Conservation (phyloP, 495 filamentous ascomycete species). For the Melanomma pulvis-pyrius region DNA sequence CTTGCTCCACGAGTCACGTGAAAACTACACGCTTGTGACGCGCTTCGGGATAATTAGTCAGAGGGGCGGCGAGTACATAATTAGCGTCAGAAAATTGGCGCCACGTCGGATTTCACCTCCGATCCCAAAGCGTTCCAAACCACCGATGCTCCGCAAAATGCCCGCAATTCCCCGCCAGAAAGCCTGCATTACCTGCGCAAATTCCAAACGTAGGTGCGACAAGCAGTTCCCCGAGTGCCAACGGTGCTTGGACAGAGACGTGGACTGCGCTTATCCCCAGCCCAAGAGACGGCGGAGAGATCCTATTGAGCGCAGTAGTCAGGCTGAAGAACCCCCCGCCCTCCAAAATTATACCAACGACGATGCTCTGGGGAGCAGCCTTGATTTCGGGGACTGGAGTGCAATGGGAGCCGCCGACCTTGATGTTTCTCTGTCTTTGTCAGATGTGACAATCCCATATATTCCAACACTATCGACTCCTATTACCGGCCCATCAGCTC, state of each 20-base stretch:
- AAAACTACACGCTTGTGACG: no score
- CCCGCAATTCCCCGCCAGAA: constrained; percentile 4
- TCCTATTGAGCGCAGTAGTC: constrained; percentile 12
- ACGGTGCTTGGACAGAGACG: constrained; percentile 29
- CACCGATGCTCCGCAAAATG: background rate
- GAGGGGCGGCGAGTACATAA: no score
- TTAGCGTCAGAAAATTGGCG: no score
- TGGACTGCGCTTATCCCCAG: constrained; percentile 26
- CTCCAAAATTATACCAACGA: constrained; percentile 1
- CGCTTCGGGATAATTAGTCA: no score
- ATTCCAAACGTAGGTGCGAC: constrained; percentile 29
- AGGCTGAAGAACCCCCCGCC: constrained; percentile 11
- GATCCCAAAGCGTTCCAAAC: background rate
- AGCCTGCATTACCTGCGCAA: constrained; percentile 24
- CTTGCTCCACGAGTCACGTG: no score
- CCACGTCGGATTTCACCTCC: background rate
- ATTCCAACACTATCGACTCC: constrained; percentile 6
- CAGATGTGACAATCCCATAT: constrained; percentile 13
- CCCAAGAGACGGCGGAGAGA: constrained; percentile 21
- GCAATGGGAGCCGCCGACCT: background rate
- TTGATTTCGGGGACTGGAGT: background rate
- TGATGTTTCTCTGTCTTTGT: background rate
- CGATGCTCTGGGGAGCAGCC: background rate
- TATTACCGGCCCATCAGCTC: background rate
- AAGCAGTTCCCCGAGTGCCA: constrained; percentile 25